A percentile compares a stretch with the other conserved stretches of the same genome.
These are phyloP conservation scores for Helotiales sp. DNA, from an alignment of 2,329 filamentous ascomycete species.

Conservation along the genomic window DNA sequence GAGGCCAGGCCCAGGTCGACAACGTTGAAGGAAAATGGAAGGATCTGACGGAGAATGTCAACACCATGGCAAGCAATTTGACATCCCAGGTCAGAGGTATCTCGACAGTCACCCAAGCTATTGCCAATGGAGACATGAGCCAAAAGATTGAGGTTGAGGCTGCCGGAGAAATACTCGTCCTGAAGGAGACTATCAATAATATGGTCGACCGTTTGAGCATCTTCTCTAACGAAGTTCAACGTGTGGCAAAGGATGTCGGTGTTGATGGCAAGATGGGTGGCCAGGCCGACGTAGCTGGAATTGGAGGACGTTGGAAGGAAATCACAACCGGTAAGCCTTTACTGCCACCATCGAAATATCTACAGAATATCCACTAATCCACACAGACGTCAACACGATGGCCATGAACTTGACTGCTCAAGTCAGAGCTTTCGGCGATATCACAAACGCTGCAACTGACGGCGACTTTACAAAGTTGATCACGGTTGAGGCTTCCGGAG, in stretches of 20 bases:
- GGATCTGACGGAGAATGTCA: constrained; percentile 89
- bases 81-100: constrained; percentile 84
- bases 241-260: constrained; percentile 94
- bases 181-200: constrained; percentile 98
- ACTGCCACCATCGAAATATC: background rate
- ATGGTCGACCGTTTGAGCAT: constrained; percentile 96
- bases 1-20: constrained; percentile 90
- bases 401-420: constrained; percentile 84
- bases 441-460: constrained; percentile 96
- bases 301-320: constrained; percentile 96
- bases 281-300: constrained; percentile 90
- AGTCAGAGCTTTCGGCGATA: constrained; percentile 96
- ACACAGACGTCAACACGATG: constrained; percentile 43
- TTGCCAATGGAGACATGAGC: constrained; percentile 94
- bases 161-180: constrained; percentile 88
- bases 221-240: constrained; percentile 94
- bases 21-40: constrained; percentile 99
- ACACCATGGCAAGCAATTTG: constrained; percentile 73
- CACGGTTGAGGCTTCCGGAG: constrained; percentile 94
- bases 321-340: constrained; percentile 76
- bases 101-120: constrained; percentile 91
- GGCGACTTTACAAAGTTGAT: constrained; percentile 97
- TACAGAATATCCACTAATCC: constrained; percentile 6
- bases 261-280: constrained; percentile 99
- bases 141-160: constrained; percentile 95